phyloP scores from a whole-genome alignment of 768 basidiomycete species.

The Terana coerulea region DNA sequence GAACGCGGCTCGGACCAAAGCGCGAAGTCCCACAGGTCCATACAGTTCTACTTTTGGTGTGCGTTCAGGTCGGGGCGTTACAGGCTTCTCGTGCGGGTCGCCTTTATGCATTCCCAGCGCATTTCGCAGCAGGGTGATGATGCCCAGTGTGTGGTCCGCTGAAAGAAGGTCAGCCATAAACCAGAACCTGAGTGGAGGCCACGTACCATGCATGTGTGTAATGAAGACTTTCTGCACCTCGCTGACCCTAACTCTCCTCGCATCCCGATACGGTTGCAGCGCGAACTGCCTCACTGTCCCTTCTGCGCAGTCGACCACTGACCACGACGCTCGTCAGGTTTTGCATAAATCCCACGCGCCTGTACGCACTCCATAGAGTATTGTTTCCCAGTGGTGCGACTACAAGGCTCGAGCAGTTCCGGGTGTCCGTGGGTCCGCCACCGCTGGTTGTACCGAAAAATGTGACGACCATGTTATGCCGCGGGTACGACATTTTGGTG shows the following conservation, averaged over 20 bases:
- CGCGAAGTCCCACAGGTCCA: slow-evolving; percentile 75
- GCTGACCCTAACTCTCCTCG: slow-evolving; percentile 34
- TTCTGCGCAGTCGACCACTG: slow-evolving; percentile 84
- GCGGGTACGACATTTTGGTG: slow-evolving; percentile 1
- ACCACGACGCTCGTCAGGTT: no score
- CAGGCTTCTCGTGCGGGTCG: slow-evolving; percentile 13
- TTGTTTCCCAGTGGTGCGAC: slow-evolving; percentile 52
- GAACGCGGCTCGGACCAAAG: slow-evolving; percentile 68
- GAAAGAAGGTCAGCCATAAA: neutral
- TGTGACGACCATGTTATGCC: slow-evolving; percentile 47
- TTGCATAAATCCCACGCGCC: neutral
- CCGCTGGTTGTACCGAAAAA: slow-evolving; percentile 79
- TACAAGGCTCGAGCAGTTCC: slow-evolving; percentile 74
- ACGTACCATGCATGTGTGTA: slow-evolving; percentile 81
- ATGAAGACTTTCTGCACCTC: slow-evolving; percentile 70
- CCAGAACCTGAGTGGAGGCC: neutral
- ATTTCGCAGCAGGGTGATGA: slow-evolving; percentile 62
- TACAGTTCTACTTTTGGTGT: slow-evolving; percentile 62
- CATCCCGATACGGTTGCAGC: slow-evolving; percentile 40
- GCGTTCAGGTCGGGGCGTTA: neutral
- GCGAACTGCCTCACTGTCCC: slow-evolving; percentile 71
- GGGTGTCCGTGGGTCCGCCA: slow-evolving; percentile 67
- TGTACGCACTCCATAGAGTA: slow-evolving; percentile 61
- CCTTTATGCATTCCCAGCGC: slow-evolving; percentile 46
- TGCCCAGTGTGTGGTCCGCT: slow-evolving; percentile 77